Base-by-base conservation (phyloP, 495 filamentous ascomycete species). In the Aspergillus biplanus region DNA sequence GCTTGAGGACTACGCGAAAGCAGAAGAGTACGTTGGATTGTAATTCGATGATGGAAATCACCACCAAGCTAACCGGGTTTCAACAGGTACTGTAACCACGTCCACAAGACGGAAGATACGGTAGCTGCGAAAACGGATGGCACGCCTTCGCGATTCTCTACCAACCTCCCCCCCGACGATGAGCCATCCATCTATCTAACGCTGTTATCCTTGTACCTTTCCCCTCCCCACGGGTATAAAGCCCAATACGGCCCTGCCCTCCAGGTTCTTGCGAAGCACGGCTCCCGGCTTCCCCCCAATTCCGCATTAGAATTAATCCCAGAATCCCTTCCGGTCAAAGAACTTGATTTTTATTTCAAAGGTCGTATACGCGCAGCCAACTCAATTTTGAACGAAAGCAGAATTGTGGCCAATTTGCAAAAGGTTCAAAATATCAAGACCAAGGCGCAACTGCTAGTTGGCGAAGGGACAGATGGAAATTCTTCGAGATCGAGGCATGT, bases 281-380 rank as follows among this genome's bases (percentile, higher is more conserved):
- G 95, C 52, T 92, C 93, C 27, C 90, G 95, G 13, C 85, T 99
- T 27, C 93, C 96, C 0, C 92, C 95, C 4, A 85, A 87, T 13
- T 90, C 90, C 12, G 94, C 93, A 0, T 82, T 99, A 5, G 86
- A 87, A 11, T 79, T 98, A 32, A 91, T 99, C n/a, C 95, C 95
- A 0, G 84, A 91, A 58, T 73, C 83, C 6, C 82, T 97, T 5
- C 88, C 91, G 7, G 83, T 97, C 18, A 79, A 84, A 48, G 85
- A 96, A 44, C 87, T 99, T 5, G 91, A 94, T 69, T 89, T 87
- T 11, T 99, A 99, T 74, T 98, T 99, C 81, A 87, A 87, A 55
- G 92, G 93, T 27, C 87, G 93, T 21, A 96, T 98, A 70, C 89
- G 96, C 34, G 85, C 87, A n/a, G 92, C 92, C 16, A 97, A 90